A percentile compares a stretch with the other conserved stretches of the same genome.
Evolutionary conservation across 208 protist genomes (phyloP).

Genomic region (Crithidia thermophila): DNA sequence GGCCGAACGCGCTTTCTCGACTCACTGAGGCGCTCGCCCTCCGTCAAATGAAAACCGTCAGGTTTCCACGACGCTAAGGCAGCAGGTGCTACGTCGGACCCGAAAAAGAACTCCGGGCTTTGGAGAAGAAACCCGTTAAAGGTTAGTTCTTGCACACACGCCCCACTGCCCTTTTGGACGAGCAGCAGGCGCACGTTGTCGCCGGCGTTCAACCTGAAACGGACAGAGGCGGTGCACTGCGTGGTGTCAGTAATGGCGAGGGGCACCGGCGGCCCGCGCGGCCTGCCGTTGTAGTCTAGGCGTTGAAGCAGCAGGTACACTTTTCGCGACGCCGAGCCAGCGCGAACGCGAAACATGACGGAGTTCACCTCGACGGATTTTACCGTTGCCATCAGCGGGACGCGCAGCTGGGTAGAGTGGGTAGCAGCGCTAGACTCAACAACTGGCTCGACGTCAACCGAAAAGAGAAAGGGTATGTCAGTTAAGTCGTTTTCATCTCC

Average conservation of each 20-base stretch:
- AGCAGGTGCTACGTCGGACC: neutral
- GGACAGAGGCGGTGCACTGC: neutral
- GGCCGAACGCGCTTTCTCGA: constrained; percentile 27
- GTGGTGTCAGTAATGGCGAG: constrained; percentile 14
- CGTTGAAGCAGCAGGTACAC: constrained; percentile 23
- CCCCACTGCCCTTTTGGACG: constrained; percentile 1
- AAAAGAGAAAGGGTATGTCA: constrained; percentile 19
- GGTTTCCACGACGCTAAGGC: constrained; percentile 24
- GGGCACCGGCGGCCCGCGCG: constrained; percentile 8
- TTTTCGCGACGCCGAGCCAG: neutral
- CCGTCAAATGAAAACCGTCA: constrained; percentile 1
- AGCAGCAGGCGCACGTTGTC: constrained; percentile 20
- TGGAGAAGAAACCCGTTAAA: constrained; percentile 20
- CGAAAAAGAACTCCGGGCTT: constrained; percentile 2
- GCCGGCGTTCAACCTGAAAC: constrained; percentile 8
- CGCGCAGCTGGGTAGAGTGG: constrained; percentile 12
- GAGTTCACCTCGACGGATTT: constrained; percentile 19
- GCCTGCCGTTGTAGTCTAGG: constrained; percentile 9
- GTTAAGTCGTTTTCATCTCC: constrained; percentile 7
- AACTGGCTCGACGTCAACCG: constrained; percentile 4
- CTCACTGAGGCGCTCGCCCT: neutral
- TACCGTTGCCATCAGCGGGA: constrained; percentile 11
- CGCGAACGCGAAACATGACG: constrained; percentile 1
- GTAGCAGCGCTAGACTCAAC: neutral
- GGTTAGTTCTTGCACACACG: constrained; percentile 10